phyloP scores from a whole-genome alignment of 371 early-diverging fungal genomes.

The Rhizopus microsporus region DNA sequence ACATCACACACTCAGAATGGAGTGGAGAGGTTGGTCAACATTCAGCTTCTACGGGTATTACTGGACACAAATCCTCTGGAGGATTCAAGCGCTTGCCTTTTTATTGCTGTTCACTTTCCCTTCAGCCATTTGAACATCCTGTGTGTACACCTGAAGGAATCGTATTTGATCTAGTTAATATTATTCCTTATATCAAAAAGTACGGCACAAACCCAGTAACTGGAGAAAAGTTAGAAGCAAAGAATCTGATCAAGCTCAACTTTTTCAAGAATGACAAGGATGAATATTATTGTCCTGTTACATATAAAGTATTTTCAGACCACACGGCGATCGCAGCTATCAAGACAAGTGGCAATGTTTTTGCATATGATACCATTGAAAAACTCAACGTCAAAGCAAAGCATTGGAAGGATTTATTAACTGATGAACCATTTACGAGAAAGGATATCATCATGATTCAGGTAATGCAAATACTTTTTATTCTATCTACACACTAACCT shows the following conservation, averaged over 20 bases:
- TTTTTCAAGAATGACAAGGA: slow-evolving; percentile 83
- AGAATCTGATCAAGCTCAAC: slow-evolving; percentile 74
- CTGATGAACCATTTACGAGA: slow-evolving; percentile 83
- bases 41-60: slow-evolving; percentile 63
- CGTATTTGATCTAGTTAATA: slow-evolving; percentile 86
- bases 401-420: slow-evolving; percentile 85
- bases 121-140: slow-evolving; percentile 86
- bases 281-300: slow-evolving; percentile 88
- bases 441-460: slow-evolving; percentile 88
- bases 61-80: slow-evolving; percentile 28
- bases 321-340: slow-evolving; percentile 92
- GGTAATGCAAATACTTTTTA: slow-evolving; percentile 28
- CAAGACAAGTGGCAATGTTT: slow-evolving; percentile 87
- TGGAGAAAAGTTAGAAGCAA: slow-evolving; percentile 74
- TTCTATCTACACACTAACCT: slow-evolving; percentile 10
- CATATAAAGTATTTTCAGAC: slow-evolving; percentile 84
- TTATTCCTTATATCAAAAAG: slow-evolving; percentile 85
- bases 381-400: slow-evolving; percentile 84
- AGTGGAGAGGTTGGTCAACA: slow-evolving; percentile 77
- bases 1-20: slow-evolving; percentile 92
- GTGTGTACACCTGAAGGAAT: slow-evolving; percentile 86
- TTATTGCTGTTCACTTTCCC: slow-evolving; percentile 83
- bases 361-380: slow-evolving; percentile 85
- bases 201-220: slow-evolving; percentile 87
- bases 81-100: slow-evolving; percentile 75